phyloP scores from a whole-genome alignment of 805 yeast genomes.

The Ogataea pilisensis region DNA sequence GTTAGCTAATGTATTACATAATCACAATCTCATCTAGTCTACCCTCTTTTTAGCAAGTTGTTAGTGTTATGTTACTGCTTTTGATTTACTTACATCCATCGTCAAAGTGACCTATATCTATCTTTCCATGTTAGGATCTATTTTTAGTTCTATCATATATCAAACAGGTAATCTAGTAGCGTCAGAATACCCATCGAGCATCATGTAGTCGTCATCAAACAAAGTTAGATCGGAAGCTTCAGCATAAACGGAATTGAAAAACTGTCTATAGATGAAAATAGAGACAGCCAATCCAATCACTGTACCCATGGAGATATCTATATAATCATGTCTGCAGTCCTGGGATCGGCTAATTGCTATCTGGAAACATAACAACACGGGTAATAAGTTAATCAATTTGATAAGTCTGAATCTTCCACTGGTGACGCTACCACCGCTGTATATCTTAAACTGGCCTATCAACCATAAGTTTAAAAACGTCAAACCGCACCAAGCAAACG shows the following conservation, averaged over 20 bases:
- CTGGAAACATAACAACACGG: slow-evolving; percentile 58
- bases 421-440: slow-evolving; percentile 8
- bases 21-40: too few relatives aligned
- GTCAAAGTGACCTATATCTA: too few relatives aligned
- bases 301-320: slow-evolving; percentile 74
- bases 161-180: slow-evolving; percentile 3
- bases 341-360: slow-evolving; percentile 80
- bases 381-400: slow-evolving; percentile 32
- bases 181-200: slow-evolving; percentile 5
- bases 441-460: slow-evolving; percentile 50
- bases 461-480: slow-evolving; percentile 60
- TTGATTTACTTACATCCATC: too few relatives aligned
- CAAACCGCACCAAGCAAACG: slow-evolving; percentile 63
- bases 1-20: too few relatives aligned
- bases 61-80: too few relatives aligned
- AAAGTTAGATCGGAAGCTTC: slow-evolving; percentile 8
- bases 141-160: too few relatives aligned
- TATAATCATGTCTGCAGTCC: slow-evolving; percentile 88
- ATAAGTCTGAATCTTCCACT: slow-evolving; percentile 7
- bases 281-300: slow-evolving; percentile 57
- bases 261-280: slow-evolving; percentile 21
- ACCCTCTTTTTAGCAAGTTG: too few relatives aligned
- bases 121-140: too few relatives aligned
- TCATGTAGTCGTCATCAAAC: slow-evolving; percentile 8
- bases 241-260: slow-evolving; percentile 17